Percentiles rank a stretch among this genome's conserved stretches.
phyloP scores from a whole-genome alignment of 441 rosid genomes.

The Breynia disticha region DNA sequence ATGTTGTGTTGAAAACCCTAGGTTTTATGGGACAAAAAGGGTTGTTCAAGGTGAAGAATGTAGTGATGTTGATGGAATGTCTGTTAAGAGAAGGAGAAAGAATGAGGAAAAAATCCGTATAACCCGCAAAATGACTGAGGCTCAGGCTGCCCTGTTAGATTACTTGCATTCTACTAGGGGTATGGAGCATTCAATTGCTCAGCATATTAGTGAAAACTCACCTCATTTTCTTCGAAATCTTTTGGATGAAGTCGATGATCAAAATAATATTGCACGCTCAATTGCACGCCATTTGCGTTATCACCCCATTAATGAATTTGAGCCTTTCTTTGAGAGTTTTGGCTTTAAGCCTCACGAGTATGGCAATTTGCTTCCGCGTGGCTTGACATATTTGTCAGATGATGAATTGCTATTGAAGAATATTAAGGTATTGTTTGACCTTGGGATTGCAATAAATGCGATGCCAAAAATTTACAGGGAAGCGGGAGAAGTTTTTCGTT shows the following conservation, averaged over 20 bases:
- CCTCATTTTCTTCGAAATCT: constrained; percentile 48
- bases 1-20: constrained; percentile 27
- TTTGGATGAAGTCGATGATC: constrained; percentile 25
- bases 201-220: constrained; percentile 53
- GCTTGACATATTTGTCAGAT: constrained; percentile 56
- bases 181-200: constrained; percentile 48
- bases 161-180: constrained; percentile 58
- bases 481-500: constrained; percentile 45
- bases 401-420: constrained; percentile 56
- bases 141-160: constrained; percentile 56
- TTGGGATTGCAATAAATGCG: constrained; percentile 42
- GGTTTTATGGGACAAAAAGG: constrained; percentile 28
- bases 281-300: constrained; percentile 41
- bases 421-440: constrained; percentile 49
- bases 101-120: constrained; percentile 10
- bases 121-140: constrained; percentile 29
- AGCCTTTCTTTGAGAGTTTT: constrained; percentile 77
- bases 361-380: constrained; percentile 36
- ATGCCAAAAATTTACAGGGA: constrained; percentile 56
- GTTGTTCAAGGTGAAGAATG: constrained; percentile 6
- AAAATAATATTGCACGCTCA: constrained; percentile 24
- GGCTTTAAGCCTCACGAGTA: constrained; percentile 54
- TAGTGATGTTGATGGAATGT: constrained; percentile 8
- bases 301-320: constrained; percentile 82
- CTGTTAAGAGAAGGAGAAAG: not conserved